Base-by-base conservation (phyloP, 352 stramenopile genomes). In the Phytophthora idaei region DNA sequence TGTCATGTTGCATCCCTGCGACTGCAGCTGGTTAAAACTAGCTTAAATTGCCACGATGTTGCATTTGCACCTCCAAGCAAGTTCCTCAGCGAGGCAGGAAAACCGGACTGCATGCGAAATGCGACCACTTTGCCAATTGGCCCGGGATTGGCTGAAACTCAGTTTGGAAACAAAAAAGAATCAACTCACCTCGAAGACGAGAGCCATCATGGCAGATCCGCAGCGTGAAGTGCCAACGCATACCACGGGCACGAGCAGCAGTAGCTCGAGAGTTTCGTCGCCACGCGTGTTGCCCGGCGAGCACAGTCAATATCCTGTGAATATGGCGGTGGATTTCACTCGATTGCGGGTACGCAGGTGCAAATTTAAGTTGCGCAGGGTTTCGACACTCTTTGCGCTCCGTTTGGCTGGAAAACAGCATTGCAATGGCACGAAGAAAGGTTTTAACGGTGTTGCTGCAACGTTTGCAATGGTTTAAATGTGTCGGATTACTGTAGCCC, bases 241-340 rank as follows among this genome's bases (percentile, higher is more conserved):
- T 57, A 9, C 41, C 12, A 37, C 32, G 39, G n/a, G 21, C 50
- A 41, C 15, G 8, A 60, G 28, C 47, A 48, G 12, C 52, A 41
- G 10, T 44, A 64, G 51, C 25, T 52, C 46, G 15, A 46, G 32
- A 12, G 32, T 53, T 29, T 65, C 67, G 1, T 54, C 32, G 9
- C 37, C 71, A 28, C 44, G 10, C 14, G 31, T 64, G 28, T 65
- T 77, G 44, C 59, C 64, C 4, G 79, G 67, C 31, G 64, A 77
- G 51, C 71, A 67, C 49, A 73, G 66, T 49, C 74, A 89, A 64
- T 93, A 91, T 65, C 82, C 82, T 47, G 44, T 80, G 47, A 77
- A 81, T 57, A 73, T 90, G 47, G 71, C 73, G 17, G 82, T 91
- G 41, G 85, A 91, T 73, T 93, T 93, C 48, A 90, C 82, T 48